Evolutionary conservation across 2,329 filamentous ascomycete species (phyloP).

Genomic region (Verticillium nubilum): DNA sequence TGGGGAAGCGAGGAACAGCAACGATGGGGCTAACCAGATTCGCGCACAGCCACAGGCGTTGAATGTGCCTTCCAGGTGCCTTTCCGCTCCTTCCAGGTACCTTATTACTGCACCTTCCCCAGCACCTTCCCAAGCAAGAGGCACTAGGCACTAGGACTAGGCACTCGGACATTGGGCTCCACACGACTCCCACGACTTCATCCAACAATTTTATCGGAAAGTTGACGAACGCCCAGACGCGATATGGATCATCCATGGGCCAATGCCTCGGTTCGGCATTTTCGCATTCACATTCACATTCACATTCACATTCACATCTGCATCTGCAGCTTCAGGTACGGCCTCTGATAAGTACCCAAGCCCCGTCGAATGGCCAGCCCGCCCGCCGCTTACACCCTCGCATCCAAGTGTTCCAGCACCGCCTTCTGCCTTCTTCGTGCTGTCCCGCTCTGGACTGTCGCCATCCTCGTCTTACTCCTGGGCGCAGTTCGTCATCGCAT

Average conservation of each 20-base stretch:
- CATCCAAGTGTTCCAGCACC: slow-evolving; percentile 36
- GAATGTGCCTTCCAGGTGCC: no score
- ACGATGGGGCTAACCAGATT: no score
- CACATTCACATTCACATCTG: background rate
- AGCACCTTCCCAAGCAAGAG: no score
- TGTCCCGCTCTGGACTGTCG: slow-evolving; percentile 36
- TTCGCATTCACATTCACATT: background rate
- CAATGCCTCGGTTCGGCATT: background rate
- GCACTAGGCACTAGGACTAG: background rate
- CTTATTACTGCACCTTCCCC: no score
- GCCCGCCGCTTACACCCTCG: slow-evolving; percentile 13
- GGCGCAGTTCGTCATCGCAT: slow-evolving; percentile 26
- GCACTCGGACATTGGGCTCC: background rate
- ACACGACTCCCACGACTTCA: background rate
- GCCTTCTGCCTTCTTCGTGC: slow-evolving; percentile 33
- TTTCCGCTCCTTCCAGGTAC: no score
- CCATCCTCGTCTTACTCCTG: slow-evolving; percentile 27
- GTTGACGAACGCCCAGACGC: background rate
- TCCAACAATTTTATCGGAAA: background rate
- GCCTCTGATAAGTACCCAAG: background rate
- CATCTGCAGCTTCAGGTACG: background rate
- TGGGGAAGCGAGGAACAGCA: no score
- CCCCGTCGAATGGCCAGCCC: background rate
- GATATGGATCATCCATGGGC: background rate
- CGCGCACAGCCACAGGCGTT: no score